Evolutionary conservation across 352 stramenopile species (phyloP), one percentile per base, ranked within the genome.

Genomic region (Paralagenidium karlingii): DNA sequence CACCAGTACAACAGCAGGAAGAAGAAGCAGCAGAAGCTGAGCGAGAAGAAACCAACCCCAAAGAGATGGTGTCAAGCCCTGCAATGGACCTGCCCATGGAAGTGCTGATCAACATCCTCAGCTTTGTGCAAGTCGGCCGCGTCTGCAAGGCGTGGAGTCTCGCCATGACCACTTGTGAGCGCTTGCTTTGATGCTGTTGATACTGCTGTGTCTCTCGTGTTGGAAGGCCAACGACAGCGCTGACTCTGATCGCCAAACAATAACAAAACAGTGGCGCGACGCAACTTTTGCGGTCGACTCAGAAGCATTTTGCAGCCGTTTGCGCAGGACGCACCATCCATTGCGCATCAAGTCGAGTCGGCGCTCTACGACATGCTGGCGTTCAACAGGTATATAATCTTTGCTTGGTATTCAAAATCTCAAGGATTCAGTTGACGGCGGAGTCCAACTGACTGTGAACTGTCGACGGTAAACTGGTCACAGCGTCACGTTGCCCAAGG

Each of bases 121-220:
- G 60, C 34, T 87, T 77, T 27, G 65, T 61, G 0, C 64, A 70
- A 47, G 71, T 91, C 2, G 74, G 77, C 16, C 74, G 77, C 19
- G 63, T 91, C 22, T 88, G 68, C 43, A 86, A 85, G 38, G 54
- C 74, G 8, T 91, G 74, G 77, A 88, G 77, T 51, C 58, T 85
- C 38, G 77, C 77, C 10, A 66, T 61, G 16, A 68, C 73, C 47
- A 61, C 63, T 25, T 30, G 68, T 82, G 51, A 43, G 55, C 53
- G n/a, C 30, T 18, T 26, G 2, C 8, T 12, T 29, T 34, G 9
- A 43, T 9, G 20, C 9, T 10, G 9, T 27, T 30, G 12, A 19
- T 12, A 29, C 36, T 38, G 20, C 2, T 24, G 29, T 28, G 20
- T 29, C 9, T 15, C n/a, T 30, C 15, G 9, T 34, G 34, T 12